phyloP scores from a whole-genome alignment of 768 basidiomycete species.

The Chlorophyllum brunneum region DNA sequence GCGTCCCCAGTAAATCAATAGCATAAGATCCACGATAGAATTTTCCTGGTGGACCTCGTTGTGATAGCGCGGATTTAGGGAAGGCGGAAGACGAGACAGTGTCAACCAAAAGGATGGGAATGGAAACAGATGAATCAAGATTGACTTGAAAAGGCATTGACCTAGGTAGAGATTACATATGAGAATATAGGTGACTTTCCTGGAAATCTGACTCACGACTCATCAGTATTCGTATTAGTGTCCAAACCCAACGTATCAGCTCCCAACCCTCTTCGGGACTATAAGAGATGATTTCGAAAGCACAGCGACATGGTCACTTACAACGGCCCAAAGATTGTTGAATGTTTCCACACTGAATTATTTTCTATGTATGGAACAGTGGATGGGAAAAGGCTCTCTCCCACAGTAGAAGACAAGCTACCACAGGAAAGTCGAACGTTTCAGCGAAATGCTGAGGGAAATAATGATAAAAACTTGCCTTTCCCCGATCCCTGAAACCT shows the following conservation, averaged over 20 bases:
- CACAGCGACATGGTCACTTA: slow-evolving; percentile 27
- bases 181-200: neutral
- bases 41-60: slow-evolving; percentile 49
- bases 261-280: slow-evolving; percentile 32
- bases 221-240: slow-evolving; percentile 3
- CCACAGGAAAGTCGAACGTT: too few relatives aligned
- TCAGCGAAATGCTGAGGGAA: too few relatives aligned
- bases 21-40: slow-evolving; percentile 53
- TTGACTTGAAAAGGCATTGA: slow-evolving; percentile 39
- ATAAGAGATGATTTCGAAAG: slow-evolving; percentile 2
- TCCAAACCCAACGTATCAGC: slow-evolving; percentile 19
- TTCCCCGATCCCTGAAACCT: neutral
- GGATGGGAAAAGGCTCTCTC: slow-evolving; percentile 35
- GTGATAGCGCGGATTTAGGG: slow-evolving; percentile 34
- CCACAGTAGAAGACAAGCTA: neutral
- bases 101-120: slow-evolving; percentile 48
- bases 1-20: slow-evolving; percentile 44
- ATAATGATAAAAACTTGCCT: neutral
- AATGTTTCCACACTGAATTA: slow-evolving; percentile 34
- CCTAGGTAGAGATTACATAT: slow-evolving; percentile 17
- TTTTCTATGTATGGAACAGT: slow-evolving; percentile 15
- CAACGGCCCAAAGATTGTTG: slow-evolving; percentile 71
- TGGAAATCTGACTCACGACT: slow-evolving; percentile 26
- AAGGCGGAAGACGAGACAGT: slow-evolving; percentile 28
- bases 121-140: slow-evolving; percentile 44